Evolutionary conservation across 2,329 filamentous ascomycete genomes (phyloP).

Genomic region (Sordariomycetes sp.): DNA sequence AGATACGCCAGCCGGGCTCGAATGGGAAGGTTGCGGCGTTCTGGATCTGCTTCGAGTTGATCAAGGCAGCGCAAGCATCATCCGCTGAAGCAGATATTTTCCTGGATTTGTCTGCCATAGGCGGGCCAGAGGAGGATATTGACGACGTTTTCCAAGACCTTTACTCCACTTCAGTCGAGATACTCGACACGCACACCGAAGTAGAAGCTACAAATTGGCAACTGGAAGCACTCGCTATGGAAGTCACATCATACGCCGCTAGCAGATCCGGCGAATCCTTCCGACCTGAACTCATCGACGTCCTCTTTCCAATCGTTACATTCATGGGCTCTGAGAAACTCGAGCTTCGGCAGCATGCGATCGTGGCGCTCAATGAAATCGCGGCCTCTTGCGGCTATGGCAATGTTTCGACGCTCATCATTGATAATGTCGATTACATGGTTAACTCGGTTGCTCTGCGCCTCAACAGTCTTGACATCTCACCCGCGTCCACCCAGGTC

Average conservation of each 20-base stretch:
- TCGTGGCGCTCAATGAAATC: slow-evolving; percentile 74
- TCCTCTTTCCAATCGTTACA: slow-evolving; percentile 86
- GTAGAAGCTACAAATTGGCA: slow-evolving; percentile 54
- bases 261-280: slow-evolving; percentile 58
- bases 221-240: slow-evolving; percentile 68
- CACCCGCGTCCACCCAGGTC: slow-evolving; percentile 83
- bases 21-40: slow-evolving; percentile 59
- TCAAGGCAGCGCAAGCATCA: slow-evolving; percentile 46
- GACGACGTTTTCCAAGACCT: slow-evolving; percentile 51
- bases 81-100: slow-evolving; percentile 55
- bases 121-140: slow-evolving; percentile 26
- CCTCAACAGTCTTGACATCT: slow-evolving; percentile 86
- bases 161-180: slow-evolving; percentile 57
- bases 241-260: slow-evolving; percentile 71
- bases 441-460: slow-evolving; percentile 86
- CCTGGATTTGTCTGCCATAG: slow-evolving; percentile 41
- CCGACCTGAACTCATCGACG: slow-evolving; percentile 78
- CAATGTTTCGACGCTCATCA: slow-evolving; percentile 67
- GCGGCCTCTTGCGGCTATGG: slow-evolving; percentile 65
- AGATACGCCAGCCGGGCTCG: slow-evolving; percentile 47
- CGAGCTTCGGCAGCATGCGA: slow-evolving; percentile 68
- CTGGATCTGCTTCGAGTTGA: slow-evolving; percentile 70
- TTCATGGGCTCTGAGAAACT: slow-evolving; percentile 65
- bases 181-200: slow-evolving; percentile 47
- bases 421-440: slow-evolving; percentile 93